Evolutionary conservation across 2,329 filamentous ascomycete genomes (phyloP), one percentile per base, ranked within the genome.

Genomic region (Fusarium equiseti): DNA sequence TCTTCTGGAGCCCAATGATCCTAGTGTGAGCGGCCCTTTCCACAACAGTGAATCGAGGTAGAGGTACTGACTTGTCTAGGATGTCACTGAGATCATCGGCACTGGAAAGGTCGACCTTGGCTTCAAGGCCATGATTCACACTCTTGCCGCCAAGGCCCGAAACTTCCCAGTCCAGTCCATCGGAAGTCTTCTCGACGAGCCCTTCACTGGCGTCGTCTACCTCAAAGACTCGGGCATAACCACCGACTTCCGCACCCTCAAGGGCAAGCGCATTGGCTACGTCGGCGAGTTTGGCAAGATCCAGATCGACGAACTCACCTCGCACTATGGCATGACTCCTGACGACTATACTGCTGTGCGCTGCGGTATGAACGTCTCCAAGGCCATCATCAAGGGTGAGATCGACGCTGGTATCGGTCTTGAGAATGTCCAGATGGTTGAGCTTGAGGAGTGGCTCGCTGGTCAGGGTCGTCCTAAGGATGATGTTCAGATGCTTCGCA

Each of bases 101-200:
- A 90, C 87, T 59, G 90, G 89, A 66, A 93, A 93, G 77, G 89
- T 93, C 52, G 91, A 94, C 77, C 87, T 94, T 76, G 92, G 91
- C 46, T 93, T 92, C 86, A 94, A 94, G 81, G 91, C 92, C 71
- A 94, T 94, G 91, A 94, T 94, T 73, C 92, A 94, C 77, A 94
- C 91, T 11, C 86, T 94, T 64, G 91, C 91, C 59, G 91, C 91
- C 77, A 93, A 93, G 81, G 91, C 92, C 42, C 91, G 91, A 66
- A 83, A 87, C 81, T 94, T 92, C 78, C 92, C 92, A 0, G 89
- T 94, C 53, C 82, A 86, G 22, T 93, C 91, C 11, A 88, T 94
- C 52, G 91, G 91, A 42, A 92, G 90, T 31, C 87, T 94, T 5
- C 89, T 94, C 54, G 91, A 94, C 70, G 92, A 94, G 78, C 92